These are phyloP conservation scores for Apiospora marii DNA, from an alignment of 2,329 filamentous ascomycete genomes.

Conservation along the genomic window DNA sequence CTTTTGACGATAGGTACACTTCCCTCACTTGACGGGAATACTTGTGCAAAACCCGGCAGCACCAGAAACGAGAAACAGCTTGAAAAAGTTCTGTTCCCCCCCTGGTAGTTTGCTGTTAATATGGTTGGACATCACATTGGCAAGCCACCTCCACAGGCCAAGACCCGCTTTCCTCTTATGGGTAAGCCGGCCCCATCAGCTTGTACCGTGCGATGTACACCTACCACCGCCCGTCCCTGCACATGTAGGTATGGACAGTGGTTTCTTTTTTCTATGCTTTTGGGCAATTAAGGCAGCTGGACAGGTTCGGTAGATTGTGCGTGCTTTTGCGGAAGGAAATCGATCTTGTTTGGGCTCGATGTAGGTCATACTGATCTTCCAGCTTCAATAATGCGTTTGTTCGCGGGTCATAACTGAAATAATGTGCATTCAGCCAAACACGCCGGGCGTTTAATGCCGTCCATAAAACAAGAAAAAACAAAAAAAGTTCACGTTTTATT, in stretches of 20 bases:
- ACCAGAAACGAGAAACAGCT: background rate
- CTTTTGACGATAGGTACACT: background rate
- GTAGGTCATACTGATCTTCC: too few relatives aligned
- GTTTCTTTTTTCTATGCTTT: background rate
- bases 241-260: background rate
- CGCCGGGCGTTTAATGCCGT: too few relatives aligned
- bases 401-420: too few relatives aligned
- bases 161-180: conserved; percentile 1
- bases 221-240: background rate
- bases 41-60: background rate
- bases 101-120: background rate
- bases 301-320: background rate
- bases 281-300: too few relatives aligned
- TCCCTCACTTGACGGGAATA: background rate
- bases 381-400: too few relatives aligned
- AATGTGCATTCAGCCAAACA: too few relatives aligned
- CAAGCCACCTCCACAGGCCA: conserved; percentile 11
- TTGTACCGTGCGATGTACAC: background rate
- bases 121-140: conserved; percentile 11
- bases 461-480: too few relatives aligned
- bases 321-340: background rate
- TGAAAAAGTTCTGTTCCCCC: conserved; percentile 7
- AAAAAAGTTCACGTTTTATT: too few relatives aligned
- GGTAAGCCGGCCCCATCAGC: background rate
- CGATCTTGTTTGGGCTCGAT: too few relatives aligned